Evolutionary conservation across 2,329 filamentous ascomycete genomes (phyloP).

Genomic region (Sordariomycetes sp.): DNA sequence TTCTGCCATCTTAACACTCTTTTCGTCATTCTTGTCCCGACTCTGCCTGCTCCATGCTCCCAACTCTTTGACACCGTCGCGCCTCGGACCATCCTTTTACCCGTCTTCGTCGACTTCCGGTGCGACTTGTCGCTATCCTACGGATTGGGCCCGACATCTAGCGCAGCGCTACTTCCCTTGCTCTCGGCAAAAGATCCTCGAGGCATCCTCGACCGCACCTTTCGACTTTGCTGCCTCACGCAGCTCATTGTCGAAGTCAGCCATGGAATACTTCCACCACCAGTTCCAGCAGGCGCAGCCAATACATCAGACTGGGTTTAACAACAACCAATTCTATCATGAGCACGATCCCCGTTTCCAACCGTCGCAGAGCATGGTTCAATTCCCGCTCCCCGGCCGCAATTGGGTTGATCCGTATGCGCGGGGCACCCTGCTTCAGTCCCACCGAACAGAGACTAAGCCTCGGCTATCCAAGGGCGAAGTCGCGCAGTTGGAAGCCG

Average conservation of each 20-base stretch:
- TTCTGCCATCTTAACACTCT: too few species aligned
- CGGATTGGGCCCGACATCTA: too few species aligned
- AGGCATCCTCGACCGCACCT: background rate
- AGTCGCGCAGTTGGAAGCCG: conserved; percentile 43
- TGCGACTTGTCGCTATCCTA: too few species aligned
- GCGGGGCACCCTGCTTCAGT: conserved; percentile 2
- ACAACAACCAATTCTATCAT: background rate
- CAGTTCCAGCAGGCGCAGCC: background rate
- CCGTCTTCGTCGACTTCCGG: too few species aligned
- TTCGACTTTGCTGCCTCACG: background rate
- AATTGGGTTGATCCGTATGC: conserved; percentile 3
- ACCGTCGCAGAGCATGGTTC: background rate
- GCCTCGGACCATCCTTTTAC: too few species aligned
- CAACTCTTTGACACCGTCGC: too few species aligned
- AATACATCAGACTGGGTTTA: background rate
- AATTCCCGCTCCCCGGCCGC: background rate
- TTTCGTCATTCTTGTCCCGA: too few species aligned
- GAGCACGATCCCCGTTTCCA: background rate
- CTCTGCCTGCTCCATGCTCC: too few species aligned
- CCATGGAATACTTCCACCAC: conserved; percentile 1
- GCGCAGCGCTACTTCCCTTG: too few species aligned
- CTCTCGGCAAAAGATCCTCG: background rate
- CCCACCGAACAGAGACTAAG: conserved; percentile 27
- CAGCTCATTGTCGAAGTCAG: background rate
- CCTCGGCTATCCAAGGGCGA: conserved; percentile 44